Evolutionary conservation across 257 asterid genomes (phyloP), one percentile per base, ranked within the genome.

Genomic region (Parsonsia alboflavescens): DNA sequence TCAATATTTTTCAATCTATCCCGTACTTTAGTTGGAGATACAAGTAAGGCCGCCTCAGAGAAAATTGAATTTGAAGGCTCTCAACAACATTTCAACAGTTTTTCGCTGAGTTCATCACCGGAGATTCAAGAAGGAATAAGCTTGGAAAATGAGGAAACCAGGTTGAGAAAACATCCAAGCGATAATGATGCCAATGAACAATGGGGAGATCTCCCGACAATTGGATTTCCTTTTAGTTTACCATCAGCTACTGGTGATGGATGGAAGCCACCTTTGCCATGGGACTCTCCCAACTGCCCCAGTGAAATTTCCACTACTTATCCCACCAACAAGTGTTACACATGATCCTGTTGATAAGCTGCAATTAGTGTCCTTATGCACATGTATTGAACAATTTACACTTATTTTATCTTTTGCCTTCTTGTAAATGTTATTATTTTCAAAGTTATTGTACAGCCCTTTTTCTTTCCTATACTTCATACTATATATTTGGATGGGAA

Each of bases 261-360:
- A 15, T 78, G 83, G 83, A 78, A 82, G 74, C 76, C 77, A 39
- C 77, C 54, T 64, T 69, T 79, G 75, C 82, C 85, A 45, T 89
- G 93, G 96, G 91, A 87, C 49, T 85, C 92, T 66, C 88, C 94
- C 8, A 78, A 91, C 5, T 86, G 91, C 82, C 87, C 91, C 36
- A 84, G 88, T 68, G 90, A 86, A 75, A 76, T 84, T n/a, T 88
- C 96, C 16, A 74, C 88, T 21, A 81, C 80, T 39, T 80, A 77
- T 80, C 88, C 89, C 22, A 69, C 92, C 61, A 75, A 83, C 86
- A 79, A 85, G 67, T 80, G 86, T 73, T 88, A 85, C 30, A 75
- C 85, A 46, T 85, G 83, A 75, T 21, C 17, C 6, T 63, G 44
- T 30, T 78, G 19, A 58, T 67, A 53, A 13, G 41, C 5, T 11